These are phyloP conservation scores for Cucurbita moschata DNA, from an alignment of 306 rosid species.

Conservation along the genomic window DNA sequence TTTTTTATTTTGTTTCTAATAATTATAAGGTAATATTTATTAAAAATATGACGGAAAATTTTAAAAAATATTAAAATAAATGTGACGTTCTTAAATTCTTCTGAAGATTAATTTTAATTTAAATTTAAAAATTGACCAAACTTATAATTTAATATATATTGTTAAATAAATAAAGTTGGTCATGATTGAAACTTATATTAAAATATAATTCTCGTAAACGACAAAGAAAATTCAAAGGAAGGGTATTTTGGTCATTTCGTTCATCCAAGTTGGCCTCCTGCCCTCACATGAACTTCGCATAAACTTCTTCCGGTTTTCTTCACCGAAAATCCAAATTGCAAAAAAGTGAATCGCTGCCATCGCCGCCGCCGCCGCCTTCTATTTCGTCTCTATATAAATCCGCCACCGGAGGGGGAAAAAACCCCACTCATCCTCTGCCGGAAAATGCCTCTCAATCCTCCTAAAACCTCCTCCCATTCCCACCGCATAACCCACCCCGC, in stretches of 20 bases:
- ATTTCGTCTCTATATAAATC: background rate
- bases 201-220: background rate
- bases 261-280: slow-evolving; percentile 4
- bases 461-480: background rate
- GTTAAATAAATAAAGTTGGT: background rate
- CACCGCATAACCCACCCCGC: background rate
- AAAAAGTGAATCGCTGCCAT: background rate
- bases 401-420: background rate
- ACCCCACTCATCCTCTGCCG: background rate
- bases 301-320: background rate
- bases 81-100: no score
- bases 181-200: background rate
- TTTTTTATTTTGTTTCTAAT: no score
- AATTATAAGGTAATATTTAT: no score
- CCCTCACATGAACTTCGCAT: slow-evolving; percentile 3
- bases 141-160: no score
- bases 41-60: no score
- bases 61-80: no score
- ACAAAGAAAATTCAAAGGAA: background rate
- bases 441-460: slow-evolving; percentile 15
- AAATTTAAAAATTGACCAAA: no score
- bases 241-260: background rate
- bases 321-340: background rate
- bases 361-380: background rate
- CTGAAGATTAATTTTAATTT: no score